Evolutionary conservation across 2,329 filamentous ascomycete species (phyloP).

Genomic region (Colletotrichum eleusines): DNA sequence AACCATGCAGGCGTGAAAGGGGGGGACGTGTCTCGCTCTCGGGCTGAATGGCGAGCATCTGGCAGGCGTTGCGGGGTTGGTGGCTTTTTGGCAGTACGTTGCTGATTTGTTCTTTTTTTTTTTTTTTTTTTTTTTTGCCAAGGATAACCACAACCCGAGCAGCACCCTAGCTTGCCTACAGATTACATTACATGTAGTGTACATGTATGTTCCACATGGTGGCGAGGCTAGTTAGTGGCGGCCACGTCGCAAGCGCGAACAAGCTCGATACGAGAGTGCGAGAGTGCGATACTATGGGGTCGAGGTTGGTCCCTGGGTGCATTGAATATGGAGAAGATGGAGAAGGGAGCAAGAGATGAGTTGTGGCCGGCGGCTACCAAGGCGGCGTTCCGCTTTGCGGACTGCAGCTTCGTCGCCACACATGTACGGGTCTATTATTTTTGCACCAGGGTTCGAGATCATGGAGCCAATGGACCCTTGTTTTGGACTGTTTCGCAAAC

Average conservation of each 20-base stretch:
- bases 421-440: constrained; percentile 11
- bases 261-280: no score
- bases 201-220: constrained; percentile 1
- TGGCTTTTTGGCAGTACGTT: neutral
- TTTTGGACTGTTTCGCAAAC: no score
- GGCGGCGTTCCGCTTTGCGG: neutral
- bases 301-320: neutral
- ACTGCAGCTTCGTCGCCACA: neutral
- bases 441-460: neutral
- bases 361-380: neutral
- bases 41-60: neutral
- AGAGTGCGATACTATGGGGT: neutral
- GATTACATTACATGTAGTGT: no score
- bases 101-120: neutral
- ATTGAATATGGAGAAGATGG: constrained; percentile 21
- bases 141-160: neutral
- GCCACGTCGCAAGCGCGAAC: neutral
- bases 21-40: neutral
- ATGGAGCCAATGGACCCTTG: constrained; percentile 7
- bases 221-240: constrained; percentile 5
- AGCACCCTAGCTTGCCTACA: no score
- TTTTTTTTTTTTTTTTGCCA: neutral
- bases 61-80: neutral
- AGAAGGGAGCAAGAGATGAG: neutral
- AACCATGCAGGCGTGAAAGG: neutral